Conservation (phyloP, 495 filamentous ascomycete genomes). For the Tuber indicum region DNA sequence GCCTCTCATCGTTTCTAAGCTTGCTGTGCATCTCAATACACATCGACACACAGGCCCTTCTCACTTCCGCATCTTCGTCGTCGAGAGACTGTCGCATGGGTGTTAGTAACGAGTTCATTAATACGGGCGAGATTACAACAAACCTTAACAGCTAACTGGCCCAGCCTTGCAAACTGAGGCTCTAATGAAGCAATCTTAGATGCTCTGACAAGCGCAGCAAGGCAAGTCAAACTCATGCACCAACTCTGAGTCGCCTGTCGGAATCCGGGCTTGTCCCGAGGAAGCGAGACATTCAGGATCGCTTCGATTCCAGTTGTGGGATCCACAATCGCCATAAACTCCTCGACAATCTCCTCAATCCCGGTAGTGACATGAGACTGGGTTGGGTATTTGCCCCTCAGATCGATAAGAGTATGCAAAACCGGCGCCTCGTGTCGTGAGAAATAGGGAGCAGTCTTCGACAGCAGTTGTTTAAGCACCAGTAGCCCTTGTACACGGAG, state of each 20-base stretch:
- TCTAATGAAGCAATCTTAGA: conserved; percentile 31
- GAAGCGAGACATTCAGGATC: conserved; percentile 49
- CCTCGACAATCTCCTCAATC: conserved; percentile 54
- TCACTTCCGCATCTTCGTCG: conserved; percentile 66
- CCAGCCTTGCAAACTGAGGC: conserved; percentile 28
- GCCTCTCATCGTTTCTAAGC: conserved; percentile 52
- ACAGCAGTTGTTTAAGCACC: conserved; percentile 70
- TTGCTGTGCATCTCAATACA: conserved; percentile 67
- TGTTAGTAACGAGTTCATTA: conserved; percentile 47
- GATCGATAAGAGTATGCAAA: conserved; percentile 41
- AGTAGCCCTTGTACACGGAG: conserved; percentile 77
- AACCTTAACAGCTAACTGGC: conserved; percentile 40
- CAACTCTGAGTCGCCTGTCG: conserved; percentile 42
- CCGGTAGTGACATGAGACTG: conserved; percentile 54
- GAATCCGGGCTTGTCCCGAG: conserved; percentile 37
- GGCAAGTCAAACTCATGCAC: conserved; percentile 39
- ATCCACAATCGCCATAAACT: conserved; percentile 49
- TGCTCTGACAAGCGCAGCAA: conserved; percentile 36
- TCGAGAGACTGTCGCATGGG: conserved; percentile 54
- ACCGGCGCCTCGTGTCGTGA: conserved; percentile 58
- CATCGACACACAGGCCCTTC: conserved; percentile 69
- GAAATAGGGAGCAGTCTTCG: conserved; percentile 60
- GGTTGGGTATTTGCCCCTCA: conserved; percentile 40
- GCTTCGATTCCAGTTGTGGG: conserved; percentile 49
- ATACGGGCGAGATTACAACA: conserved; percentile 5